Base-by-base conservation (phyloP, 306 rosid genomes). In the Rosa lucieae region DNA sequence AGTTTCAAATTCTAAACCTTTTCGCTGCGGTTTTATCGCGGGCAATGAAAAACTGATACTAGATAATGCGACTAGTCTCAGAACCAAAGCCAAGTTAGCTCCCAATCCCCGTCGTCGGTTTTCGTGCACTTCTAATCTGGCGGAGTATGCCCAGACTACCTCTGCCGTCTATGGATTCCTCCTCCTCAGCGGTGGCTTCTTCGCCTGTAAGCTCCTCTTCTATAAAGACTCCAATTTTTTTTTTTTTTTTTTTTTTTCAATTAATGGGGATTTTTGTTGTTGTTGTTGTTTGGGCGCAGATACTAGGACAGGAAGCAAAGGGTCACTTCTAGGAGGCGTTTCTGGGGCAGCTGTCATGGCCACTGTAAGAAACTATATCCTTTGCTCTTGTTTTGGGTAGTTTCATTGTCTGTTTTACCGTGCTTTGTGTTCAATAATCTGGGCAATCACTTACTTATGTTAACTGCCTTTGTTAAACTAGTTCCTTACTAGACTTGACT, bases 231-330 rank as follows among this genome's bases (percentile, higher is more conserved):
- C 46, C 11, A 0, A 2, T 0, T 1, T 51, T 48, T 23, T 8
- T 3, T 3, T 5, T 5, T 20, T 51, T 1, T 2, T 20, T 12
- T 56, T 20, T n/a, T n/a, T n/a, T n/a, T n/a, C 4, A 17, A 15
- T 15, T 11, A 3, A 13, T 14, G 15, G 32, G 5, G 42, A 9
- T 0, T 8, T 35, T 61, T 58, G 2, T 44, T 8, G 48, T 32
- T 32, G 35, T 32, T 32, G 35, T 32, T 32, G 48, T 47, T 52
- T 17, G 43, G 12, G 4, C 12, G 62, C 67, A 82, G 82, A 23
- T 72, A 65, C 74, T 8, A 82, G 72, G 56, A 65, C 82, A 40
- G 85, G 85, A 66, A 82, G 85, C 79, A 77, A 82, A 10, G 82
- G 82, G 14, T 82, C 85, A 37, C 75, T 77, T 53, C 26, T 82